These are phyloP conservation scores for Pseudomonodictys pantanalensis DNA, from an alignment of 495 filamentous ascomycete genomes.

Conservation along the genomic window DNA sequence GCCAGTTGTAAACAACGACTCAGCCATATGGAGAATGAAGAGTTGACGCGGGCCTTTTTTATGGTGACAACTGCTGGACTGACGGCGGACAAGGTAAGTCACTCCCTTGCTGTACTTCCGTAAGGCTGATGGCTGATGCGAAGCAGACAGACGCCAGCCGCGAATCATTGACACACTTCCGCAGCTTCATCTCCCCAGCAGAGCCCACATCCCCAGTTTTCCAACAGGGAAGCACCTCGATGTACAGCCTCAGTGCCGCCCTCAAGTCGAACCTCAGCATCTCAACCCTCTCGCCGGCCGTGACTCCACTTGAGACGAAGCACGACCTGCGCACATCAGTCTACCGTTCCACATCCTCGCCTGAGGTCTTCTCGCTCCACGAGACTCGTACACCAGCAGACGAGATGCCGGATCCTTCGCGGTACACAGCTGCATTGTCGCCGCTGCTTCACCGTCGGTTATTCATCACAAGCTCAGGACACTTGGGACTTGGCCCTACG, in stretches of 20 bases:
- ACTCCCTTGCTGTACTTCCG: no score
- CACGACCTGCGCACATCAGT: background rate
- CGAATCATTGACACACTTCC: conserved; percentile 1
- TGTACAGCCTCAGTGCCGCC: background rate
- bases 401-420: background rate
- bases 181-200: background rate
- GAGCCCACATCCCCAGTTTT: background rate
- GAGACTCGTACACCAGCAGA: no score
- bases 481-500: conserved; percentile 8
- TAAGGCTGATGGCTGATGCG: no score
- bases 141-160: background rate
- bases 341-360: background rate
- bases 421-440: background rate
- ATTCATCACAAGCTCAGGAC: conserved; percentile 1
- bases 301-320: background rate
- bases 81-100: no score
- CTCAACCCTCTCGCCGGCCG: background rate
- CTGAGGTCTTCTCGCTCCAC: background rate
- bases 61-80: background rate
- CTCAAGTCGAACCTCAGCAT: conserved; percentile 1
- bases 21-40: background rate
- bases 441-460: background rate
- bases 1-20: background rate
- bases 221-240: background rate
- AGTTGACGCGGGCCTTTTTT: background rate